Conservation (phyloP, 805 yeast genomes). For the Sporopachydermia lactativora region DNA sequence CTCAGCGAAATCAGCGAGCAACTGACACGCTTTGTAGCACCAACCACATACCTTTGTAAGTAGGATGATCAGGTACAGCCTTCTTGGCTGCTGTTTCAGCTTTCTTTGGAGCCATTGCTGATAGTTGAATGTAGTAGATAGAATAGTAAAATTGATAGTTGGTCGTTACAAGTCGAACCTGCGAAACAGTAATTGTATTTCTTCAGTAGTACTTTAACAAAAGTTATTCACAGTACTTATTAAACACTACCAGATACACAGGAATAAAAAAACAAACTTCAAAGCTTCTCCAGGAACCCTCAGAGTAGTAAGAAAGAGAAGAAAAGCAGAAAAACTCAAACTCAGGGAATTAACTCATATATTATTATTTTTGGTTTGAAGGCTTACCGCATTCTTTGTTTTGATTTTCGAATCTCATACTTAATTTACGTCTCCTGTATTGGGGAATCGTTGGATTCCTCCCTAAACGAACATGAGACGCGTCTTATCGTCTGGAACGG, state of each 20-base stretch:
- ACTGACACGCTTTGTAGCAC: no score
- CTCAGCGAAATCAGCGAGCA: no score
- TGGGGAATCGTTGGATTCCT: no score
- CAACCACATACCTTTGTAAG: conserved; percentile 25
- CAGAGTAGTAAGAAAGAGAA: background rate
- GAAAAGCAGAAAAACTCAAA: background rate
- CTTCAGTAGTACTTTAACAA: no score
- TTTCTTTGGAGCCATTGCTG: conserved; percentile 14
- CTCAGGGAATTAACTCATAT: background rate
- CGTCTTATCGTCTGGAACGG: no score
- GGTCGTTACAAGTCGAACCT: background rate
- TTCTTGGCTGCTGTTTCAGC: conserved; percentile 11
- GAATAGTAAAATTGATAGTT: background rate
- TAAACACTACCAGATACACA: no score
- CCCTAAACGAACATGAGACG: no score
- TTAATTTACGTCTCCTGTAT: no score
- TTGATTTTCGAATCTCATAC: no score
- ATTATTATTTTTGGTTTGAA: background rate
- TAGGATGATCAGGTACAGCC: conserved; percentile 17
- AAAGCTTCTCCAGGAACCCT: background rate
- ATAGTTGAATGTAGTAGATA: background rate
- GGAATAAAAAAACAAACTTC: background rate
- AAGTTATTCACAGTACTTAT: no score
- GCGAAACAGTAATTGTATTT: no score
- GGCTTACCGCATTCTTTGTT: background rate